These are phyloP conservation scores for Aspergillus ustus DNA, from an alignment of 2,329 filamentous ascomycete species.

Conservation along the genomic window DNA sequence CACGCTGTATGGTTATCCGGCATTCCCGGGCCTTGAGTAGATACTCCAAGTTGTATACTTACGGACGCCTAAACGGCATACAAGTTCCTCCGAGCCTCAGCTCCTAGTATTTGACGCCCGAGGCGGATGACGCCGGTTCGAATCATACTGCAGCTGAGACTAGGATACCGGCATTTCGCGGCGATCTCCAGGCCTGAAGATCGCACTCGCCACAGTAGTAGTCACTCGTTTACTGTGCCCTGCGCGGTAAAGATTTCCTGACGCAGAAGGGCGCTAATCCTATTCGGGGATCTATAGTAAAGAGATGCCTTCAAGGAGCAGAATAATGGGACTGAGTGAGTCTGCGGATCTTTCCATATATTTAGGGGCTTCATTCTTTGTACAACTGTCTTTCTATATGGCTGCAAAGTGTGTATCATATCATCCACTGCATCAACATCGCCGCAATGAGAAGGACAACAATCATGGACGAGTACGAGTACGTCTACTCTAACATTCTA, in stretches of 20 bases:
- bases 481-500: not conserved
- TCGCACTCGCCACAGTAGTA: not conserved
- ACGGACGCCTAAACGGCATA: not conserved
- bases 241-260: not conserved
- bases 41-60: not conserved
- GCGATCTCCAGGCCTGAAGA: not conserved
- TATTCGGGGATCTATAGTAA: not conserved
- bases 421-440: not conserved
- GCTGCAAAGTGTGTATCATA: not conserved
- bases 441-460: not conserved
- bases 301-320: not conserved
- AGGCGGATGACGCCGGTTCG: not conserved
- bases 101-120: not conserved
- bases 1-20: no score
- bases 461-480: not conserved
- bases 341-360: no score
- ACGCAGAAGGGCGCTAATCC: not conserved
- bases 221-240: not conserved
- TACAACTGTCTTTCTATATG: not conserved
- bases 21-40: no score
- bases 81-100: not conserved
- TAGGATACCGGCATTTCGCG: not conserved
- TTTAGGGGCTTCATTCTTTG: no score
- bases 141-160: not conserved
- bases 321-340: no score